Base-by-base conservation (phyloP, 2,329 filamentous ascomycete genomes). In the Neofusicoccum cordaticola region DNA sequence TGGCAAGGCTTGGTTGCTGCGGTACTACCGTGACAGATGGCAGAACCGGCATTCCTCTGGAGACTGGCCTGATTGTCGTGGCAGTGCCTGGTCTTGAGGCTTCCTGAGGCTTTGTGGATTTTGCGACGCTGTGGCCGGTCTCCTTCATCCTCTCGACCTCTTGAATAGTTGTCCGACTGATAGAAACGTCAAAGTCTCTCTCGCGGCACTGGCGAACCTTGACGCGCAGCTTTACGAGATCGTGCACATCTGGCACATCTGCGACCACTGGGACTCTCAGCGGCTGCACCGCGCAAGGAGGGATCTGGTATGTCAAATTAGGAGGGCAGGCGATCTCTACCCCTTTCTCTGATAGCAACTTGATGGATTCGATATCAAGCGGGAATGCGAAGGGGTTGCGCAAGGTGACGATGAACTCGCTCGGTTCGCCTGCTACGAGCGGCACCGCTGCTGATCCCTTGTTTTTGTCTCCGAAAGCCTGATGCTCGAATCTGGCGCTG, bases 371-470 rank as follows among this genome's bases (percentile, higher is more conserved):
- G 39, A 99, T 88, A 63, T 96, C 92, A 4, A 99, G 81, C 67
- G 97, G 92, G 68, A 98, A 90, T 66, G 98, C 94, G 70, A 93
- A 97, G 0, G 93, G 92, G 70, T 99, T 99, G 73, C 98, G 95
- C 17, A 99, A 81, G 1, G 90, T 93, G 35, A 98, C 84, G 69
- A 86, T 85, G 76, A 97, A 97, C 3, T 85, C 87, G 2, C 91
- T 88, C 65, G 86, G 79, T 75, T 98, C 93, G 15, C 88, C 89
- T 4, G 91, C 88, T 19, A 98, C 91, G 35, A 97, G 81, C 60
- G 89, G 74, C 63, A 79, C 84, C 19, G 50, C 52, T 2, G 52
- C 34, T 19, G 52, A 45, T 22, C 53, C 56, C n/a, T 52, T 60
- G 27, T 50, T 50, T 39, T 52, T 44, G 45, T 76, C 93, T 92